Evolutionary conservation across 805 yeast species (phyloP), one percentile per base, ranked within the genome.

Genomic region (Candida pini): DNA sequence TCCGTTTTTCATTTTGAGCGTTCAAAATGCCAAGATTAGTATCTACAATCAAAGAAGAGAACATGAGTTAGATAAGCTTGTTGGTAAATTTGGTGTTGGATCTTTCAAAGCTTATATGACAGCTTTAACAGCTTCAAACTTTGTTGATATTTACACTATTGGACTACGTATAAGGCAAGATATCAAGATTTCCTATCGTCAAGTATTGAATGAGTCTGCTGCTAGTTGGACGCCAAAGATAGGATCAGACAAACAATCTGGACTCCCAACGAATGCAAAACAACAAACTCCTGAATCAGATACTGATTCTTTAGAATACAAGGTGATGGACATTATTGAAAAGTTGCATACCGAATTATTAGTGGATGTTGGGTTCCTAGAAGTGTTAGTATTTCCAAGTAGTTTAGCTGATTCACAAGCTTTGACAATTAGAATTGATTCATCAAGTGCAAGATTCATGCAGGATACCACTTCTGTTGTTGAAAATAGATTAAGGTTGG

Each of bases 51-150:
- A 81, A 48, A 73, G 76, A 45, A 80, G 71, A 30, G 39, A 48
- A 2, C 52, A 66, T 16, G 57, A 64, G 30, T 73, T 76, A 18
- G 95, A 88, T 52, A 73, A 76, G 33, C 58, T 89, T 5, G 70
- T 65, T 38, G 81, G 76, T 0, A 56, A 62, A 3, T 53, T 72
- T 2, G 60, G 63, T 9, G 66, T 80, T 41, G 75, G 66, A 2
- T 62, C 74, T 0, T 65, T 80, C 12, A 75, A 74, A 38, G 49
- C 85, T 2, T 86, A 73, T 48, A 64, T 82, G 40, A 89, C 97
- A 0, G 87, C 95, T 0, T 67, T 92, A 49, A 81, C 95, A 0
- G 92, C 92, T 0, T 80, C 96, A 0, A 87, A 83, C 49, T 64
- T 86, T 20, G 68, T 81, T 43, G 96, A 89, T 56, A 79, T 92